phyloP scores from a whole-genome alignment of 805 yeast genomes.

The Candida chauliodis region DNA sequence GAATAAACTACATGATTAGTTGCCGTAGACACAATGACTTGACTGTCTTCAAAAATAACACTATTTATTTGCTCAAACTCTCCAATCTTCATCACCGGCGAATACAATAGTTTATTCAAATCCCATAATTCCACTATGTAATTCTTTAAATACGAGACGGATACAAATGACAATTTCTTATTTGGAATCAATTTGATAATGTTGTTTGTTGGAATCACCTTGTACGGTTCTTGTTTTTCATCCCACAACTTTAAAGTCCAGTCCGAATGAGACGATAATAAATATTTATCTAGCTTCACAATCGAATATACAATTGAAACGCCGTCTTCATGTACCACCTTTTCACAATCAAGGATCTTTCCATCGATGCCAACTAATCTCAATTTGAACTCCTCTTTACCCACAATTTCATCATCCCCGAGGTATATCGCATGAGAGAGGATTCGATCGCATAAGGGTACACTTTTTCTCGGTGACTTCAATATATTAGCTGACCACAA shows the following conservation, averaged over 20 bases:
- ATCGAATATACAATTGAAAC: not conserved
- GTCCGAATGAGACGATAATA: slow-evolving; percentile 20
- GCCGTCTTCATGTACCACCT: not conserved
- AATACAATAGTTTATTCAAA: slow-evolving; percentile 15
- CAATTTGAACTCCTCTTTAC: slow-evolving; percentile 1
- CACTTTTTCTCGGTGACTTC: slow-evolving; percentile 22
- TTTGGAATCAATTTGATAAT: slow-evolving; percentile 14
- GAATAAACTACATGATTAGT: not conserved
- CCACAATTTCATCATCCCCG: slow-evolving; percentile 2
- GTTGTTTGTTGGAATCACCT: slow-evolving; percentile 17
- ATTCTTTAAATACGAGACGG: slow-evolving; percentile 17
- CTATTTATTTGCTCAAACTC: slow-evolving; percentile 7
- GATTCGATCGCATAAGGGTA: not conserved
- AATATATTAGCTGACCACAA: slow-evolving; percentile 33
- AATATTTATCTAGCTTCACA: slow-evolving; percentile 2
- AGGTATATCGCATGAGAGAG: slow-evolving; percentile 1
- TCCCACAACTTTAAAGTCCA: slow-evolving; percentile 23
- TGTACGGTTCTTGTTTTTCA: slow-evolving; percentile 9
- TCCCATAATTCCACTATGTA: slow-evolving; percentile 30
- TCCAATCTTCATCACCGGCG: slow-evolving; percentile 15
- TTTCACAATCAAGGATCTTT: not conserved
- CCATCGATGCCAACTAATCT: slow-evolving; percentile 4
- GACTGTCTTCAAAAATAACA: slow-evolving; percentile 1
- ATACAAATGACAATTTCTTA: slow-evolving; percentile 23
- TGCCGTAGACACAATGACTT: slow-evolving; percentile 1